Percentiles rank a stretch among this genome's conserved stretches.
These are phyloP conservation scores for Cyamopsis tetragonoloba DNA, from an alignment of 306 rosid genomes.

Conservation along the genomic window DNA sequence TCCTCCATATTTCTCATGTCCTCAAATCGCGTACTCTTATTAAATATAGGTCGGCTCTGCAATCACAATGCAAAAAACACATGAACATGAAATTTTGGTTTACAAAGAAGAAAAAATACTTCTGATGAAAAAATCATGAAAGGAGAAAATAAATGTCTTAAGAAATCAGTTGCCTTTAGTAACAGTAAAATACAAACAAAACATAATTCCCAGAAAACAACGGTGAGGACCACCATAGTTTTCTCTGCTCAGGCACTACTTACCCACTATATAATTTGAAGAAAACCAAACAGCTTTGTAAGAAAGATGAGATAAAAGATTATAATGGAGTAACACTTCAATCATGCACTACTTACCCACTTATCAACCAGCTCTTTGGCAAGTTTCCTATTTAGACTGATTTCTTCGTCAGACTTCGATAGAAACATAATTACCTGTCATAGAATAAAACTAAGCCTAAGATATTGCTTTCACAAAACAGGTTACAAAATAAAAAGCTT, in stretches of 20 bases:
- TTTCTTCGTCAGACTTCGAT: slow-evolving; percentile 93
- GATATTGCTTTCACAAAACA: slow-evolving; percentile 8
- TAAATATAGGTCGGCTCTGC: slow-evolving; percentile 96
- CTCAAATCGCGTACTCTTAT: slow-evolving; percentile 93
- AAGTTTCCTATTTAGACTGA: slow-evolving; percentile 70
- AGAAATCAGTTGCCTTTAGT: neutral
- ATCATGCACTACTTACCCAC: slow-evolving; percentile 60
- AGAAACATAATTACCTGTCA: slow-evolving; percentile 87
- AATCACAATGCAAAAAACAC: slow-evolving; percentile 15
- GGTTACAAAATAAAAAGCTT: neutral
- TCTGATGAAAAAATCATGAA: neutral
- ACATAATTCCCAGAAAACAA: neutral
- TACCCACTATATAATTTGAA: neutral
- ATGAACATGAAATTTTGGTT: neutral
- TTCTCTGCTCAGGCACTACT: neutral
- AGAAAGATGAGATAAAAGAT: neutral
- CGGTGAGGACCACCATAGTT: neutral
- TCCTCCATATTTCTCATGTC: slow-evolving; percentile 82
- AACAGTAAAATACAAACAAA: neutral
- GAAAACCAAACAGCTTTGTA: neutral
- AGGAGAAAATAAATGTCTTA: neutral
- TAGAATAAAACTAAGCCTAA: slow-evolving; percentile 5
- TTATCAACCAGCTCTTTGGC: slow-evolving; percentile 94
- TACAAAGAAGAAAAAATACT: neutral
- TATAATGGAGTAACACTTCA: neutral